Conservation (phyloP, 106 monocot genomes). For the Allium sativum region DNA sequence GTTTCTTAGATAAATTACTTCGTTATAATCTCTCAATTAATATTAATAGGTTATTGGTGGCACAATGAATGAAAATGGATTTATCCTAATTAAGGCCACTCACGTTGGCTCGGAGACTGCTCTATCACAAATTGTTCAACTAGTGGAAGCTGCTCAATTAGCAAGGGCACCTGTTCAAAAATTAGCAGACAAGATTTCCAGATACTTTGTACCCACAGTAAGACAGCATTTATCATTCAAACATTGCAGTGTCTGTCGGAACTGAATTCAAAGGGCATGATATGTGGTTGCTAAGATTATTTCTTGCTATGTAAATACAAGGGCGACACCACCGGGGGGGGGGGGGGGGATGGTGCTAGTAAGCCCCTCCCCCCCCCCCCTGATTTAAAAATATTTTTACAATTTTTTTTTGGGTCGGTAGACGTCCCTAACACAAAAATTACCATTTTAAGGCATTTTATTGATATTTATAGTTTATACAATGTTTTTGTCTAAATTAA, state of each 20-base stretch:
- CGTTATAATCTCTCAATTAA: background rate
- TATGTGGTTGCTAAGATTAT: background rate
- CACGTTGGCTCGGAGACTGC: conserved; percentile 92
- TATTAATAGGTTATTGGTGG: conserved; percentile 81
- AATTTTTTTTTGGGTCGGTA: too few species aligned
- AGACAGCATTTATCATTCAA: conserved; percentile 9
- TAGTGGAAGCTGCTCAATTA: conserved; percentile 94
- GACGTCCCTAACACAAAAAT: too few species aligned
- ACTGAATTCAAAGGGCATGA: conserved; percentile 1
- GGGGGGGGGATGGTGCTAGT: too few species aligned
- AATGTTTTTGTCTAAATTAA: too few species aligned
- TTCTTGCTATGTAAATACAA: background rate
- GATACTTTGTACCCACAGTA: conserved; percentile 73
- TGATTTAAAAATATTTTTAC: too few species aligned
- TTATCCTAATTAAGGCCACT: conserved; percentile 63
- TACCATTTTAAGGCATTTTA: too few species aligned
- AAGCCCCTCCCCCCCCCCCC: too few species aligned
- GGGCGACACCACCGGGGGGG: too few species aligned
- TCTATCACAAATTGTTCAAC: conserved; percentile 78
- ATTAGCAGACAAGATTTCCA: conserved; percentile 80
- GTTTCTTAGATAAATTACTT: background rate
- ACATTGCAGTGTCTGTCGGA: background rate
- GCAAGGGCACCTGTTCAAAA: conserved; percentile 90
- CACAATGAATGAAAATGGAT: conserved; percentile 88
- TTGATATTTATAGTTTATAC: too few species aligned